Conservation (phyloP, 768 basidiomycete genomes). For the Leccinum disarticulatum region DNA sequence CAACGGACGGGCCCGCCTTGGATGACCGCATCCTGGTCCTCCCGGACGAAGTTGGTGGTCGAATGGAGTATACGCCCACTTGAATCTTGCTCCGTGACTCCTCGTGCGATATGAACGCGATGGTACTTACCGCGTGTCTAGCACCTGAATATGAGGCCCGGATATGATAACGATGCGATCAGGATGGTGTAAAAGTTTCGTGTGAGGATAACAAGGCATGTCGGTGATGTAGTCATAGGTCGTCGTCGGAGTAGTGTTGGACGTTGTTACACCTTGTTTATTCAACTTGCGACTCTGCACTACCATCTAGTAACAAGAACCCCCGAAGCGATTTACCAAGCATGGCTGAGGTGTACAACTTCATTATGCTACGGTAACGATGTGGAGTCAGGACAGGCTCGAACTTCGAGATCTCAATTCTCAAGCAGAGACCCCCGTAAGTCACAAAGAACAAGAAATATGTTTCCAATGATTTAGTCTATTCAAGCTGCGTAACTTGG, state of each 20-base stretch:
- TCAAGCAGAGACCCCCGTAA: background rate
- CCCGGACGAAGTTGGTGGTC: constrained; percentile 35
- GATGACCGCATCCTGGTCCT: constrained; percentile 34
- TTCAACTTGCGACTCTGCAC: background rate
- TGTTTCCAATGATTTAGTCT: too few relatives aligned
- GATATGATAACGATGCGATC: constrained; percentile 44
- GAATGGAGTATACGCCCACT: constrained; percentile 53
- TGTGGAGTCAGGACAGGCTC: background rate
- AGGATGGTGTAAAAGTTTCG: constrained; percentile 42
- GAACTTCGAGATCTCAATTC: background rate
- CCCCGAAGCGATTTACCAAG: background rate
- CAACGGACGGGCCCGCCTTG: constrained; percentile 61
- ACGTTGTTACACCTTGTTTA: background rate
- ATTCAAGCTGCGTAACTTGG: too few relatives aligned
- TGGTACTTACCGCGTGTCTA: constrained; percentile 51
- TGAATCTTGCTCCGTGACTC: constrained; percentile 34
- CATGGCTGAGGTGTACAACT: background rate
- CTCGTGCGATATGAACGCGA: background rate
- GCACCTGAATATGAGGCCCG: constrained; percentile 62
- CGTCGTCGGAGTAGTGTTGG: background rate
- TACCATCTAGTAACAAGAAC: background rate
- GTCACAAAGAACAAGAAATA: background rate
- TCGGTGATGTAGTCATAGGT: background rate
- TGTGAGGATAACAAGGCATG: constrained; percentile 51
- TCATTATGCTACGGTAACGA: background rate